Evolutionary conservation across 2,329 filamentous ascomycete species (phyloP).

Genomic region (Ophiostoma perfectum): DNA sequence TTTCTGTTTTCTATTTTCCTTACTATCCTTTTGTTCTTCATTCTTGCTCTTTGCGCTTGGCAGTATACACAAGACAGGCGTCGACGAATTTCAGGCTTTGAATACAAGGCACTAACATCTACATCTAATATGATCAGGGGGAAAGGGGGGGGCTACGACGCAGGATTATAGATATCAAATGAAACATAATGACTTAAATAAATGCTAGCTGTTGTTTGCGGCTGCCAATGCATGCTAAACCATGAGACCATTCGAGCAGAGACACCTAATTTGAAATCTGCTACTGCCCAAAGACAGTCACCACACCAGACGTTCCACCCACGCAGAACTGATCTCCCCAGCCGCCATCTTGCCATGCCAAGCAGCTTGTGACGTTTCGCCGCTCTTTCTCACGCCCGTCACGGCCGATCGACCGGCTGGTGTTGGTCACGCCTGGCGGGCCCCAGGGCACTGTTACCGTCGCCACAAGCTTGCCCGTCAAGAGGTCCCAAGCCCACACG

Average conservation of each 20-base stretch:
- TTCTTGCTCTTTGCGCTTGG: not conserved
- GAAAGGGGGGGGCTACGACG: not conserved
- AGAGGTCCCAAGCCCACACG: conserved; percentile 76
- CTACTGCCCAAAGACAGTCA: conserved; percentile 53
- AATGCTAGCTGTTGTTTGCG: not conserved
- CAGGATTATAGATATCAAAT: not conserved
- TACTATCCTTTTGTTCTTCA: too few relatives aligned
- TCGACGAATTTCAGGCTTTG: not conserved
- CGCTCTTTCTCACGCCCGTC: conserved; percentile 57
- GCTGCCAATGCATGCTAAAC: too few relatives aligned
- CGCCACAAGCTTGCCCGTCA: conserved; percentile 64
- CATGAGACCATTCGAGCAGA: too few relatives aligned
- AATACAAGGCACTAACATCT: not conserved
- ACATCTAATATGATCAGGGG: conserved; percentile 1
- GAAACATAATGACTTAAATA: not conserved
- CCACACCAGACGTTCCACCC: conserved; percentile 58
- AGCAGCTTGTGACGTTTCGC: conserved; percentile 56
- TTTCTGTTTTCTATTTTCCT: not conserved
- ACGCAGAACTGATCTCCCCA: conserved; percentile 62
- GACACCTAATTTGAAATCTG: not conserved
- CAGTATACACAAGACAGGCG: not conserved
- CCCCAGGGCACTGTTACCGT: conserved; percentile 57
- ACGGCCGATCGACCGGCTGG: conserved; percentile 51
- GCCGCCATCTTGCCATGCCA: conserved; percentile 58
- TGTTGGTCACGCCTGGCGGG: conserved; percentile 35